These are phyloP conservation scores for Mycena polygramma DNA, from an alignment of 768 basidiomycete species.

Conservation along the genomic window DNA sequence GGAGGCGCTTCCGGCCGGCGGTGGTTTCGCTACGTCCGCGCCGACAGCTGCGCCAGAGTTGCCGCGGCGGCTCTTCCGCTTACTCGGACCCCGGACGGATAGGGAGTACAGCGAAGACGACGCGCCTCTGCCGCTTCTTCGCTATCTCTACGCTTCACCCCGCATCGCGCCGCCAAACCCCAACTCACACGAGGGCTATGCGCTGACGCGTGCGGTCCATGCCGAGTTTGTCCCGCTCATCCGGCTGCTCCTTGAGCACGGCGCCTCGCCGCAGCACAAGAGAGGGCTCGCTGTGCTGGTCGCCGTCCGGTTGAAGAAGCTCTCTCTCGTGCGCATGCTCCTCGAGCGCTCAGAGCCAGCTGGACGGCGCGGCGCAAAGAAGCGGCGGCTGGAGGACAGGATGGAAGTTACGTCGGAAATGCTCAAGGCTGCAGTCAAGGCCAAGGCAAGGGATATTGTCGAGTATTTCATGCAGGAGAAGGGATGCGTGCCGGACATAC, in stretches of 20 bases:
- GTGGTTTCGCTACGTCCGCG: constrained; percentile 16
- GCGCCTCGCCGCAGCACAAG: constrained; percentile 78
- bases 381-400: constrained; percentile 71
- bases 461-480: constrained; percentile 80
- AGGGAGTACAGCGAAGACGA: constrained; percentile 61
- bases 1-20: constrained; percentile 8
- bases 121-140: constrained; percentile 74
- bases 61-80: constrained; percentile 77
- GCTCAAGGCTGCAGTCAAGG: constrained; percentile 75
- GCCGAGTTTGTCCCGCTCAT: constrained; percentile 75
- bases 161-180: constrained; percentile 58
- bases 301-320: constrained; percentile 79
- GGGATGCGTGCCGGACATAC: constrained; percentile 79
- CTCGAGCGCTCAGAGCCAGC: constrained; percentile 67
- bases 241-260: constrained; percentile 75
- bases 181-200: constrained; percentile 85
- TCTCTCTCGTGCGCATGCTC: constrained; percentile 79
- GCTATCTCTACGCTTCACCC: constrained; percentile 62
- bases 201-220: constrained; percentile 83
- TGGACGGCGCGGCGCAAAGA: constrained; percentile 55
- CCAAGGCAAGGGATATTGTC: constrained; percentile 76
- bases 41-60: constrained; percentile 57
- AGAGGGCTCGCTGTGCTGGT: constrained; percentile 76
- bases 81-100: constrained; percentile 51
- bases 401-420: constrained; percentile 66